Evolutionary conservation across 495 filamentous ascomycete genomes (phyloP), one percentile per base, ranked within the genome.

Genomic region (Chaetomium fimeti): DNA sequence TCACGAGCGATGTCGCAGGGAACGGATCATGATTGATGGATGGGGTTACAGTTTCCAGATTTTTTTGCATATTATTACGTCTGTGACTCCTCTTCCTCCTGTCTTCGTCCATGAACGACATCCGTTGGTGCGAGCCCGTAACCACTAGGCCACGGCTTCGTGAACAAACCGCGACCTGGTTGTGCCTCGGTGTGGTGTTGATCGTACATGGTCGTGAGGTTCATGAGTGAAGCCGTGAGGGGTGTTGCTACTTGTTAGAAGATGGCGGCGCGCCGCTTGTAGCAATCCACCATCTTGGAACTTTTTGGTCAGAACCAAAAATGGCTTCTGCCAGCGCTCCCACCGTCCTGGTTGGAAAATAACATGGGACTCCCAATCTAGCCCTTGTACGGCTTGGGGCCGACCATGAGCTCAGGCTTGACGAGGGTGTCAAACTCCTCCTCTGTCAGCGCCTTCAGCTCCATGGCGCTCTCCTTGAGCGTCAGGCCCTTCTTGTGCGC

Each of bases 401-500:
- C 87, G 69, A 98, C 81, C 94, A 98, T 98, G 76, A 98, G 84
- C 82, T 98, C 95, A n/a, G 94, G 94, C 69, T 86, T 86, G 65
- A 98, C 94, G 67, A 93, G 78, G 68, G 86, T 83, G 78, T 97
- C 91, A 70, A 98, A 98, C 75, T 98, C 92, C 76, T 90, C 89
- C 73, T 89, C 88, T 65, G 88, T 93, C 64, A 98, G 79, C 53
- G 91, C 93, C 68, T 95, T 86, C 68, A 98, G 83, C 82, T 98
- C 91, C 87, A 98, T 85, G 51, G 95, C 93, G 67, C 89, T 92
- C 79, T 93, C 82, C 82, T 97, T 97, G 49, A 98, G 84, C 25
- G 91, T 97, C 63, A 90, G 77, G 32, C 92, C 92, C 86, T 97
- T 98, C 88, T 97, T 97, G 82, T 98, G 94, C 22, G 94, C 94